A percentile compares a stretch with the other conserved stretches of the same genome.
Evolutionary conservation across 2,329 filamentous ascomycete genomes (phyloP).

Genomic region (Colletotrichum musae): DNA sequence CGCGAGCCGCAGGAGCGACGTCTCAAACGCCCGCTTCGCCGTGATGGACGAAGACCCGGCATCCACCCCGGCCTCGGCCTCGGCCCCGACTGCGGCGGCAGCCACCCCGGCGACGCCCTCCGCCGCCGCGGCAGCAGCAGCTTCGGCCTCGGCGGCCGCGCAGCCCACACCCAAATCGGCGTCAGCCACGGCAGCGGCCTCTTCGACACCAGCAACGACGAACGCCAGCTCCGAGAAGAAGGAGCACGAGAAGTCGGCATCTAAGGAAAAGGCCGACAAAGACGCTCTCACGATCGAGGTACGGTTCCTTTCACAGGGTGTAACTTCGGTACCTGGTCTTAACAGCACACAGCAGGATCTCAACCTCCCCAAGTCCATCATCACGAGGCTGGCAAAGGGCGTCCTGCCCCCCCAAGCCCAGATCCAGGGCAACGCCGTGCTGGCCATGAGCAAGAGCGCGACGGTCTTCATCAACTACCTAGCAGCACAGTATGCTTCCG

Average conservation of each 20-base stretch:
- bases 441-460: constrained; percentile 85
- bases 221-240: constrained; percentile 41
- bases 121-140: not conserved
- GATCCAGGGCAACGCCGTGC: constrained; percentile 85
- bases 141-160: not conserved
- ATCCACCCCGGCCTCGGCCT: constrained; percentile 39
- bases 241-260: constrained; percentile 46
- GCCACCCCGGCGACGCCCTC: constrained; percentile 45
- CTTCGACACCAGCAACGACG: constrained; percentile 22
- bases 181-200: constrained; percentile 37
- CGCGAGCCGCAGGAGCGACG: constrained; percentile 59
- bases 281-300: constrained; percentile 70
- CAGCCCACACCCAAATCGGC: constrained; percentile 26
- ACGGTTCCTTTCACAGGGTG: constrained; percentile 14
- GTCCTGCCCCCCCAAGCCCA: constrained; percentile 85
- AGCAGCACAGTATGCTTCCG: constrained; percentile 75
- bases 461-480: constrained; percentile 89
- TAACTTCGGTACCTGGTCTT: too few species aligned
- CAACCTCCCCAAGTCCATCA: constrained; percentile 84
- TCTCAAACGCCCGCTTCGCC: constrained; percentile 61
- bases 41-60: constrained; percentile 57
- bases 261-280: constrained; percentile 49
- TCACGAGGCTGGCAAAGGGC: constrained; percentile 84
- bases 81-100: constrained; percentile 38
- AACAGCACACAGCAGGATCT: constrained; percentile 70